phyloP scores from a whole-genome alignment of 495 filamentous ascomycete genomes.

The Patellaria atrata region DNA sequence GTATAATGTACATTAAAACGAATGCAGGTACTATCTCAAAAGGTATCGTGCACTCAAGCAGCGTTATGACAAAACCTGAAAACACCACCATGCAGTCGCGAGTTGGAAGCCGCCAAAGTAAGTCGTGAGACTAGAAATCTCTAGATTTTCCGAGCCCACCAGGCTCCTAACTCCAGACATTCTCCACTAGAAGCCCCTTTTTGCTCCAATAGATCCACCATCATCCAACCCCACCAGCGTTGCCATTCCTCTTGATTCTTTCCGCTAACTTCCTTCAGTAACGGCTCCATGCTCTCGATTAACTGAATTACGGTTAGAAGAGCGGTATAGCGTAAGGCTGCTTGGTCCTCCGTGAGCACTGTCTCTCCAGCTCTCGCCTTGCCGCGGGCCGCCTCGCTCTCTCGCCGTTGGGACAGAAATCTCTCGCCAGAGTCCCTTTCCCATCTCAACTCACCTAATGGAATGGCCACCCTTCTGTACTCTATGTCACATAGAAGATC shows the following conservation, averaged over 20 bases:
- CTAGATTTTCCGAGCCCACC: constrained; percentile 68
- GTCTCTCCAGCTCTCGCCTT: constrained; percentile 14
- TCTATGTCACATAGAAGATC: constrained; percentile 57
- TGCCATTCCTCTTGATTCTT: constrained; percentile 91
- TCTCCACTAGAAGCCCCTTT: constrained; percentile 71
- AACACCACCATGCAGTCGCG: constrained; percentile 7
- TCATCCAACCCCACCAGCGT: constrained; percentile 77
- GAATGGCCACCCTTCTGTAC: constrained; percentile 66
- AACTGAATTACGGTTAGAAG: constrained; percentile 70
- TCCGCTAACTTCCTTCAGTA: constrained; percentile 65
- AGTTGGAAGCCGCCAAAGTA: not conserved
- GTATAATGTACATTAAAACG: constrained; percentile 15
- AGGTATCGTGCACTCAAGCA: constrained; percentile 77
- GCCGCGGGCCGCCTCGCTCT: constrained; percentile 23
- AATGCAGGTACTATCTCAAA: constrained; percentile 78
- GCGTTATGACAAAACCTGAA: constrained; percentile 45
- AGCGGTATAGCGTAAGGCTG: constrained; percentile 61
- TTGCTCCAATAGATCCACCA: constrained; percentile 63
- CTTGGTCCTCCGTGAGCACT: constrained; percentile 54
- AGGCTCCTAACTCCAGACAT: constrained; percentile 86
- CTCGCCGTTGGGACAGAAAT: constrained; percentile 11
- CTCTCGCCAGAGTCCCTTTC: constrained; percentile 52
- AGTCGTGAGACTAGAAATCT: constrained; percentile 20
- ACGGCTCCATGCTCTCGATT: constrained; percentile 76
- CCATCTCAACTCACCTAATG: constrained; percentile 77